A percentile compares a stretch with the other conserved stretches of the same genome.
These are phyloP conservation scores for Fusarium palustre DNA, from an alignment of 2,329 filamentous ascomycete species.

Conservation along the genomic window DNA sequence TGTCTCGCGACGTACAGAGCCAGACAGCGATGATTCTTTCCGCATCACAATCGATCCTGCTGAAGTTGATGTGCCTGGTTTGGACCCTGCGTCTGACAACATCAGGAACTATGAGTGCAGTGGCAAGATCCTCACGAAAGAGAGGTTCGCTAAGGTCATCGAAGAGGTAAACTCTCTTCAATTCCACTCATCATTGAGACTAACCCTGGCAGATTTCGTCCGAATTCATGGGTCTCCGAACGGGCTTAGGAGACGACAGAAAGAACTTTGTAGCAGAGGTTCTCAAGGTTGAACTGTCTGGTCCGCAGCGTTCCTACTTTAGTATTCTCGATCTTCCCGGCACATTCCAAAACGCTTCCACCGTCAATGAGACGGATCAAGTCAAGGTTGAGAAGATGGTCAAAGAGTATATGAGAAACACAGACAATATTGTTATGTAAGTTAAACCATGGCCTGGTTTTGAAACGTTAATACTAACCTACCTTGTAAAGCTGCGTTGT, in stretches of 20 bases:
- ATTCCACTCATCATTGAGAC: neutral
- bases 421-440: slow-evolving; percentile 55
- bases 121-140: slow-evolving; percentile 44
- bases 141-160: slow-evolving; percentile 49
- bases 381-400: slow-evolving; percentile 50
- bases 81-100: slow-evolving; percentile 34
- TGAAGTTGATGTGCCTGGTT: slow-evolving; percentile 38
- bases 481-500: slow-evolving; percentile 49
- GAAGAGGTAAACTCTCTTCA: slow-evolving; percentile 42
- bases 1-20: slow-evolving; percentile 50
- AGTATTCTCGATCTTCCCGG: slow-evolving; percentile 56
- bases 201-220: slow-evolving; percentile 43
- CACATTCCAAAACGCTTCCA: slow-evolving; percentile 42
- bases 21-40: slow-evolving; percentile 45
- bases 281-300: slow-evolving; percentile 54
- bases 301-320: slow-evolving; percentile 52
- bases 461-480: neutral
- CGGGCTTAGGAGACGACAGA: slow-evolving; percentile 33
- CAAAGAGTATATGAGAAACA: slow-evolving; percentile 51
- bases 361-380: slow-evolving; percentile 49
- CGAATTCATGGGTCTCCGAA: slow-evolving; percentile 49
- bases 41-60: slow-evolving; percentile 50
- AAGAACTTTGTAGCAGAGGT: slow-evolving; percentile 55
- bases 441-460: neutral
- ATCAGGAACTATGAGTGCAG: slow-evolving; percentile 40